Evolutionary conservation across 225 moss, liverwort and hornwort species (phyloP), one percentile per base, ranked within the genome.

Genomic region (Anthoceros angustus): DNA sequence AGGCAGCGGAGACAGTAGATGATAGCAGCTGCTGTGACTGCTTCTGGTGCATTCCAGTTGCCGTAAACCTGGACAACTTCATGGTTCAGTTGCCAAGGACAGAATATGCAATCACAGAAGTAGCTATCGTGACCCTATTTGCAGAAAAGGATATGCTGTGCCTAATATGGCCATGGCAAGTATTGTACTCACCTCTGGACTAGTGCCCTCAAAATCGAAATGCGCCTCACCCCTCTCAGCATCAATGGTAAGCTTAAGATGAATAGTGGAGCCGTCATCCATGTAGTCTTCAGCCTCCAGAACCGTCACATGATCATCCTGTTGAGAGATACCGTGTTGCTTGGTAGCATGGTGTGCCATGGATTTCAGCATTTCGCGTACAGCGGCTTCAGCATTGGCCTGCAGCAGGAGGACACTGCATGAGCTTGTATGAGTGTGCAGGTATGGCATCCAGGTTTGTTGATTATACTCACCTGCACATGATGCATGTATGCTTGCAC

Each of bases 401-500:
- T 81, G 63, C 70, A 63, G 6, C n/a, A n/a, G n/a, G n/a, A n/a
- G n/a, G n/a, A n/a, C n/a, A n/a, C n/a, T n/a, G n/a, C n/a, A n/a
- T n/a, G n/a, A n/a, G n/a, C n/a, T n/a, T n/a, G n/a, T n/a, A n/a
- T n/a, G n/a, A n/a, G n/a, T n/a, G n/a, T n/a, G n/a, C n/a, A n/a
- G n/a, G n/a, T n/a, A n/a, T n/a, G n/a, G n/a, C n/a, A n/a, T n/a
- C n/a, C n/a, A n/a, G n/a, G n/a, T n/a, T n/a, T n/a, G n/a, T n/a
- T n/a, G n/a, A n/a, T 7, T 5, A 20, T 20, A 8, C 5, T 50
- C 49, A 82, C 81, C 81, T 95, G 95, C 62, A 95, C 95, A 42
- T 95, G 91, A 67, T 82, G 85, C 95, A 95, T 95, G 64, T 95
- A 95, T 5, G 95, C 95, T 77, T 95, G 95, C 72, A 95, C 95